Evolutionary conservation across 2,329 filamentous ascomycete genomes (phyloP).

Genomic region (Microsporum canis): DNA sequence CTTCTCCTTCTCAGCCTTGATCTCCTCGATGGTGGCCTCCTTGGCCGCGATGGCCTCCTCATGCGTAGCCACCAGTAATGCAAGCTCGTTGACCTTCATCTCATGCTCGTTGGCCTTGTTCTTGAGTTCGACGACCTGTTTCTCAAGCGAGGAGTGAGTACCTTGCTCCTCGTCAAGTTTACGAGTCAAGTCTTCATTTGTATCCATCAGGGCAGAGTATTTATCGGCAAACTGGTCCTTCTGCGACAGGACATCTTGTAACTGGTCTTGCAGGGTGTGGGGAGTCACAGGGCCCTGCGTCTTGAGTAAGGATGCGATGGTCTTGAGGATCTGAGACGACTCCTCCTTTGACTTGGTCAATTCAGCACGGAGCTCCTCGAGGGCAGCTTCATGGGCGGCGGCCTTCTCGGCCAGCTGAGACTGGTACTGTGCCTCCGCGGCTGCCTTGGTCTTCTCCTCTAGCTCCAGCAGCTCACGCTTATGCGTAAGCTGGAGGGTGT

Average conservation of each 20-base stretch:
- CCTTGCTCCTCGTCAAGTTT: slow-evolving; percentile 24
- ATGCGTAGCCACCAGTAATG: slow-evolving; percentile 36
- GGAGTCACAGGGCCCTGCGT: slow-evolving; percentile 39
- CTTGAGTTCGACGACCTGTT: slow-evolving; percentile 29
- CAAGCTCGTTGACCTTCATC: slow-evolving; percentile 46
- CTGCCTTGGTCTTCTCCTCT: slow-evolving; percentile 28
- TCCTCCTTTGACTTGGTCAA: slow-evolving; percentile 56
- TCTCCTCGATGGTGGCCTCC: slow-evolving; percentile 37
- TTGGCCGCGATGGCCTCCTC: slow-evolving; percentile 37
- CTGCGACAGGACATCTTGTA: slow-evolving; percentile 43
- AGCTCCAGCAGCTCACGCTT: slow-evolving; percentile 33
- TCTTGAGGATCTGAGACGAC: slow-evolving; percentile 51
- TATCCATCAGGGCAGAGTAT: slow-evolving; percentile 31
- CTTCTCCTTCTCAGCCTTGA: slow-evolving; percentile 65
- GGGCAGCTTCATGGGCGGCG: slow-evolving; percentile 46
- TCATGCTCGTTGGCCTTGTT: slow-evolving; percentile 36
- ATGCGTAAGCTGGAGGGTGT: slow-evolving; percentile 44
- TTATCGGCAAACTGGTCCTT: slow-evolving; percentile 34
- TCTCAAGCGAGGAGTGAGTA: slow-evolving; percentile 24
- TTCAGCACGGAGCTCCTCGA: slow-evolving; percentile 51
- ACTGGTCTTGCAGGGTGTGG: slow-evolving; percentile 49
- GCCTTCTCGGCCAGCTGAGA: slow-evolving; percentile 40
- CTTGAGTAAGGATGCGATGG: slow-evolving; percentile 39
- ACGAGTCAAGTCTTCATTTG: slow-evolving; percentile 30
- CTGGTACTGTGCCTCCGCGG: slow-evolving; percentile 28